phyloP scores from a whole-genome alignment of 805 yeast genomes.

The Pichia californica region DNA sequence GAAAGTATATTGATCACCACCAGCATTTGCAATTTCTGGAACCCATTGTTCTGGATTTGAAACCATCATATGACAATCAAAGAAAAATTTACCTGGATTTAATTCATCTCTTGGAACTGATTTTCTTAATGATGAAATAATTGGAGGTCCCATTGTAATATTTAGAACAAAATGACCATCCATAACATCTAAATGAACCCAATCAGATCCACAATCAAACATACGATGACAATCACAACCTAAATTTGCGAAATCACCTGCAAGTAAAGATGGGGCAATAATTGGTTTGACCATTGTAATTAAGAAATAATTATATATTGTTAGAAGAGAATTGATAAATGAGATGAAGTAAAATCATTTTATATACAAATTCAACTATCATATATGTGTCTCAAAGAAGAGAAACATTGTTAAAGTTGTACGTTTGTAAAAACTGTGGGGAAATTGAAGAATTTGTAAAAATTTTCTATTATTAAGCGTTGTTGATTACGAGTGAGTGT shows the following conservation, averaged over 20 bases:
- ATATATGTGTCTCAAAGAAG: too few relatives aligned
- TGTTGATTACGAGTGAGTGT: too few relatives aligned
- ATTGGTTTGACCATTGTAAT: conserved; percentile 63
- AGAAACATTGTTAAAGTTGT: too few relatives aligned
- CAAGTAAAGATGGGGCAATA: conserved; percentile 91
- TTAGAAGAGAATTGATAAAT: too few relatives aligned
- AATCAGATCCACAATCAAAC: conserved; percentile 78
- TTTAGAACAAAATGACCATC: conserved; percentile 99
- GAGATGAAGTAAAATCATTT: too few relatives aligned
- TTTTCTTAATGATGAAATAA: conserved; percentile 70
- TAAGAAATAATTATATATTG: too few relatives aligned
- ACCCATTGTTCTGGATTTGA: conserved; percentile 91
- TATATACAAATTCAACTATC: too few relatives aligned
- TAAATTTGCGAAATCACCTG: conserved; percentile 84
- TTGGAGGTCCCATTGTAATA: conserved; percentile 89
- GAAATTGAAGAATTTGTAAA: too few relatives aligned
- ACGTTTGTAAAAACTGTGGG: too few relatives aligned
- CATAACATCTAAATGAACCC: conserved; percentile 98
- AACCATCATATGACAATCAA: conserved; percentile 99
- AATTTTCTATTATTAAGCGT: too few relatives aligned
- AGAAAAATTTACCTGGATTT: conserved; percentile 32
- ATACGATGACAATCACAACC: conserved; percentile 83
- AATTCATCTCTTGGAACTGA: conserved; percentile 53
- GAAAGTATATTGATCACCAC: conserved; percentile 94
- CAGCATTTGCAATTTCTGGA: conserved; percentile 82